These are phyloP conservation scores for Carpinus viminea DNA, from an alignment of 306 rosid genomes.

Conservation along the genomic window DNA sequence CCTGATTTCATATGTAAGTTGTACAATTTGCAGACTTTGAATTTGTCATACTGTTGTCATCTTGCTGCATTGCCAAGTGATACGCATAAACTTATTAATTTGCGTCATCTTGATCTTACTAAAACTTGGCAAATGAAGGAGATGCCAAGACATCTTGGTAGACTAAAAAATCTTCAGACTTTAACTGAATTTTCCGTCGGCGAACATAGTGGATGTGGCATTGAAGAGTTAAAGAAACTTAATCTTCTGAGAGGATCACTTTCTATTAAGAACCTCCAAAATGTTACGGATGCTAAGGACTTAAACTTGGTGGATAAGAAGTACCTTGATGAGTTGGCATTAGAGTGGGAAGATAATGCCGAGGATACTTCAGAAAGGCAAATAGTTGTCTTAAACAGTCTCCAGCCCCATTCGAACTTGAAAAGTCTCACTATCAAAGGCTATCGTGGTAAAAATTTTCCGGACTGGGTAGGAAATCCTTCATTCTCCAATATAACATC, in stretches of 20 bases:
- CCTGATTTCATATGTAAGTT: not conserved
- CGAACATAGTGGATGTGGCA: not conserved
- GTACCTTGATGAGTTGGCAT: not conserved
- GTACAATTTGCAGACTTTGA: slow-evolving; percentile 1
- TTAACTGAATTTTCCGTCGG: slow-evolving; percentile 1
- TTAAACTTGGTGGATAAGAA: not conserved
- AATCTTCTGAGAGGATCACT: not conserved
- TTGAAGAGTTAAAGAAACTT: slow-evolving; percentile 12
- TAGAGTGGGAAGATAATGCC: not conserved
- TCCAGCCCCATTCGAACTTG: too few species aligned
- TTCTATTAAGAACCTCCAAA: not conserved
- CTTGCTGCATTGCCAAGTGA: not conserved
- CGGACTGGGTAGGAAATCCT: too few species aligned
- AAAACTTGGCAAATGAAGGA: not conserved
- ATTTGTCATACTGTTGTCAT: not conserved
- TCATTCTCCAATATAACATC: too few species aligned
- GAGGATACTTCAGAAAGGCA: not conserved
- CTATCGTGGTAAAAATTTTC: too few species aligned
- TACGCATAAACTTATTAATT: not conserved
- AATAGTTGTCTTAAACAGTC: too few species aligned
- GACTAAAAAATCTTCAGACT: not conserved
- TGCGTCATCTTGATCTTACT: slow-evolving; percentile 6
- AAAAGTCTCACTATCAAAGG: too few species aligned
- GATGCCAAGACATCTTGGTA: not conserved
- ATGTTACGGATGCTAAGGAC: not conserved